Evolutionary conservation across 306 rosid species (phyloP).

Genomic region (Benincasa hispida): DNA sequence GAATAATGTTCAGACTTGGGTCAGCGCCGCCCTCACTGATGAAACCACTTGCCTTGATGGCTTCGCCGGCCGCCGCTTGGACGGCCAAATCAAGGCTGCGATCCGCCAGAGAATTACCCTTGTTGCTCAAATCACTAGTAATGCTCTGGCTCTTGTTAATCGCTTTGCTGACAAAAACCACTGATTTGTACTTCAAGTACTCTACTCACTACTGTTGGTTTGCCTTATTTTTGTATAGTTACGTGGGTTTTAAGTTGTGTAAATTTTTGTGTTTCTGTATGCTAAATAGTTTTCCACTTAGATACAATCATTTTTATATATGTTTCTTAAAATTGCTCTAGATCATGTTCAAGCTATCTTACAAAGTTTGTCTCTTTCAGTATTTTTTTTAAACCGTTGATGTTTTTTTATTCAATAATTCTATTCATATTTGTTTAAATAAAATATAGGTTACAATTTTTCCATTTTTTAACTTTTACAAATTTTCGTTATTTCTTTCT

Average conservation of each 20-base stretch:
- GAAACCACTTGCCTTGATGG: constrained; percentile 70
- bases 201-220: background rate
- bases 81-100: constrained; percentile 37
- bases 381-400: too few relatives aligned
- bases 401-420: too few relatives aligned
- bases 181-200: background rate
- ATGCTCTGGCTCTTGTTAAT: constrained; percentile 65
- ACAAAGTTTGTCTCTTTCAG: too few relatives aligned
- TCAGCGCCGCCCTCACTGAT: constrained; percentile 68
- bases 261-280: background rate
- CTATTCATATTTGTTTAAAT: too few relatives aligned
- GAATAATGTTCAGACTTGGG: constrained; percentile 87
- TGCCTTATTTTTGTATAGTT: background rate
- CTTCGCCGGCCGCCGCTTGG: constrained; percentile 25
- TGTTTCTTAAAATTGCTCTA: too few relatives aligned
- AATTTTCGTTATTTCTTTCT: too few relatives aligned
- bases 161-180: constrained; percentile 36
- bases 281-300: too few relatives aligned
- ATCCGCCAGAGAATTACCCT: constrained; percentile 23
- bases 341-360: too few relatives aligned
- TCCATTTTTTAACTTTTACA: too few relatives aligned
- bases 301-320: too few relatives aligned
- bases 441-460: too few relatives aligned
- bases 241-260: background rate
- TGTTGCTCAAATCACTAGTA: constrained; percentile 75